Percentiles rank a stretch among this genome's conserved stretches.
Evolutionary conservation across 2,329 filamentous ascomycete species (phyloP).

Genomic region (Sclerotinia minor): DNA sequence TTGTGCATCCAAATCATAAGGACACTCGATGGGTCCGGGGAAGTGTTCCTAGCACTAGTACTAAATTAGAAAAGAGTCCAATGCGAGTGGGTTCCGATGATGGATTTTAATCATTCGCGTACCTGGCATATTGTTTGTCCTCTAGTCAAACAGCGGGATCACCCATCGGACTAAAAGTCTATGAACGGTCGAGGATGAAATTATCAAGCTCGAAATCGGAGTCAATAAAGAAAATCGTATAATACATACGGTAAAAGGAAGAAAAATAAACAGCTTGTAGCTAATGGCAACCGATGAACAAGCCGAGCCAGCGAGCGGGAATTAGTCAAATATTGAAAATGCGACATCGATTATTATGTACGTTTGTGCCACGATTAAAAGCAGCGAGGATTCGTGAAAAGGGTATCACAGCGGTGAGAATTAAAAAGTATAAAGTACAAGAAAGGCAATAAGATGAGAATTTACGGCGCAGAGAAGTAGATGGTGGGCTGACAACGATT

Average conservation of each 20-base stretch:
- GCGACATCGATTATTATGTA: slow-evolving; percentile 16
- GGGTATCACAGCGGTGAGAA: slow-evolving; percentile 19
- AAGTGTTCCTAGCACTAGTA: slow-evolving; percentile 23
- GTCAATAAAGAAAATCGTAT: background rate
- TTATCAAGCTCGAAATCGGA: background rate
- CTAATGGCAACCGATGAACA: background rate
- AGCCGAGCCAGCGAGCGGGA: slow-evolving; percentile 7
- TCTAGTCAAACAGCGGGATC: slow-evolving; percentile 17
- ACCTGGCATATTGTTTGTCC: slow-evolving; percentile 24
- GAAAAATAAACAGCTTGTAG: background rate
- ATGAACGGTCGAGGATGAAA: slow-evolving; percentile 2
- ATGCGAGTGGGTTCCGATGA: slow-evolving; percentile 15
- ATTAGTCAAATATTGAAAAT: slow-evolving; percentile 20
- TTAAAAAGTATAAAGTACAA: slow-evolving; percentile 8
- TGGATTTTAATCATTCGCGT: slow-evolving; percentile 14
- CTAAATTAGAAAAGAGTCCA: background rate
- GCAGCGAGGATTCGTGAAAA: slow-evolving; percentile 18
- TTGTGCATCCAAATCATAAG: slow-evolving; percentile 21
- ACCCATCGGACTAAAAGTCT: slow-evolving; percentile 3
- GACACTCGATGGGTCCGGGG: slow-evolving; percentile 23
- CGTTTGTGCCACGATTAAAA: slow-evolving; percentile 16
- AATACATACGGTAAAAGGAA: background rate
- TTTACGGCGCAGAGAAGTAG: background rate
- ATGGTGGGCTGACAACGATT: slow-evolving; percentile 16
- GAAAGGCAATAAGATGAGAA: slow-evolving; percentile 3